Conservation (phyloP, 2,329 filamentous ascomycete genomes). For the Lecanicillium sp. region DNA sequence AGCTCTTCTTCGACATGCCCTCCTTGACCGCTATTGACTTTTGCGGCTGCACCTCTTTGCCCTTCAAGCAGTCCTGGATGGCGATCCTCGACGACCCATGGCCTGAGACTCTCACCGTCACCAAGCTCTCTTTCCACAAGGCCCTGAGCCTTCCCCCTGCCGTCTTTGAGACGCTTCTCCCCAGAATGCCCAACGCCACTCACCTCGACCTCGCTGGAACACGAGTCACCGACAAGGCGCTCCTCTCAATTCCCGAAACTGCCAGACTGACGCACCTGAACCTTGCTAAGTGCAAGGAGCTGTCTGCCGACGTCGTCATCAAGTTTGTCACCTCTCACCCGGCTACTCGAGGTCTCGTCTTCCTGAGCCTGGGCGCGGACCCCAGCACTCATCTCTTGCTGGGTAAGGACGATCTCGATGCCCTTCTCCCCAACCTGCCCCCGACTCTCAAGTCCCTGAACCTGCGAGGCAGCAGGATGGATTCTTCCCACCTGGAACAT, state of each 20-base stretch:
- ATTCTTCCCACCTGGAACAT: slow-evolving; percentile 54
- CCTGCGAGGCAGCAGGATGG: slow-evolving; percentile 68
- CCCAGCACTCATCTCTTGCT: slow-evolving; percentile 66
- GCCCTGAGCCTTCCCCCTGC: slow-evolving; percentile 63
- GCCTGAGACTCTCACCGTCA: slow-evolving; percentile 52
- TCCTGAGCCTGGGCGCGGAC: slow-evolving; percentile 68
- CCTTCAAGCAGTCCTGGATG: slow-evolving; percentile 61
- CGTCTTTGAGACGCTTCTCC: slow-evolving; percentile 64
- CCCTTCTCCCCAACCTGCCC: slow-evolving; percentile 61
- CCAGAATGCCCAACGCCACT: slow-evolving; percentile 63
- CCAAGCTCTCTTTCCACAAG: slow-evolving; percentile 70
- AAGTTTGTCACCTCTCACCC: slow-evolving; percentile 67
- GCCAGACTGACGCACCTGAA: slow-evolving; percentile 73
- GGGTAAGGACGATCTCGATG: slow-evolving; percentile 57
- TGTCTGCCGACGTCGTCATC: slow-evolving; percentile 61
- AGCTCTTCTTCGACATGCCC: slow-evolving; percentile 62
- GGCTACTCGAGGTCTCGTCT: slow-evolving; percentile 60
- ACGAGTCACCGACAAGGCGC: slow-evolving; percentile 64
- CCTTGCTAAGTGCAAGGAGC: slow-evolving; percentile 65
- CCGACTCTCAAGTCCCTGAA: slow-evolving; percentile 65
- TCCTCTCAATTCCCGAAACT: slow-evolving; percentile 63
- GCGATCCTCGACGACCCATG: slow-evolving; percentile 47
- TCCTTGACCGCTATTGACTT: slow-evolving; percentile 66
- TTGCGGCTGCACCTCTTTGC: slow-evolving; percentile 64
- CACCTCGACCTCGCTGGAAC: slow-evolving; percentile 78